These are phyloP conservation scores for Elongisporangium anandrum DNA, from an alignment of 352 stramenopile species.

Conservation along the genomic window DNA sequence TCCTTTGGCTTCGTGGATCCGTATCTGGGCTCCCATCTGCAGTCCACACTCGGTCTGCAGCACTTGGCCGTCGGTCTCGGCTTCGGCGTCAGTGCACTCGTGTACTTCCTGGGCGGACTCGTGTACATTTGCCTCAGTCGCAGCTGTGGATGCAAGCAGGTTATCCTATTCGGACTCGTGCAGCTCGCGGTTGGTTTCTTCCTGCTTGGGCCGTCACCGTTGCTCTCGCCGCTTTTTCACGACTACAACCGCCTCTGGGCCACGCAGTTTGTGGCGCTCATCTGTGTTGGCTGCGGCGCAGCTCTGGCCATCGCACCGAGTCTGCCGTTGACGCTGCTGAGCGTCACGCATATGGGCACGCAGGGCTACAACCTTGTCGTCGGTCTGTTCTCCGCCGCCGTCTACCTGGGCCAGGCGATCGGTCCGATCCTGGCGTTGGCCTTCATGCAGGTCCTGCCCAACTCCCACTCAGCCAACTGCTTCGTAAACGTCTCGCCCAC, in stretches of 20 bases:
- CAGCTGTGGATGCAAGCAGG: constrained; percentile 55
- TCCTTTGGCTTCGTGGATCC: constrained; percentile 75
- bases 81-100: constrained; percentile 58
- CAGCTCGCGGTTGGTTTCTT: constrained; percentile 51
- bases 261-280: constrained; percentile 44
- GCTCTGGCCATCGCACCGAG: constrained; percentile 55
- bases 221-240: constrained; percentile 36
- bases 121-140: constrained; percentile 58
- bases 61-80: constrained; percentile 58
- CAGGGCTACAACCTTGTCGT: constrained; percentile 61
- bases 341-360: constrained; percentile 25
- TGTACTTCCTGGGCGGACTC: constrained; percentile 61
- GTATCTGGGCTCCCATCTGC: constrained; percentile 53
- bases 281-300: constrained; percentile 50
- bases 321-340: constrained; percentile 55
- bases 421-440: constrained; percentile 51
- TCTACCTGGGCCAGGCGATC: constrained; percentile 64
- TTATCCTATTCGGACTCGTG: constrained; percentile 50
- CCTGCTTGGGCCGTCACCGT: constrained; percentile 50
- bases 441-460: constrained; percentile 44
- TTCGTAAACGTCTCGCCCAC: constrained; percentile 10
- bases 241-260: constrained; percentile 38
- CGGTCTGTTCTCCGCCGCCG: constrained; percentile 57
- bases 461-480: constrained; percentile 37
- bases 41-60: constrained; percentile 51